Evolutionary conservation across 768 basidiomycete genomes (phyloP).

Genomic region (Astraeus odoratus): DNA sequence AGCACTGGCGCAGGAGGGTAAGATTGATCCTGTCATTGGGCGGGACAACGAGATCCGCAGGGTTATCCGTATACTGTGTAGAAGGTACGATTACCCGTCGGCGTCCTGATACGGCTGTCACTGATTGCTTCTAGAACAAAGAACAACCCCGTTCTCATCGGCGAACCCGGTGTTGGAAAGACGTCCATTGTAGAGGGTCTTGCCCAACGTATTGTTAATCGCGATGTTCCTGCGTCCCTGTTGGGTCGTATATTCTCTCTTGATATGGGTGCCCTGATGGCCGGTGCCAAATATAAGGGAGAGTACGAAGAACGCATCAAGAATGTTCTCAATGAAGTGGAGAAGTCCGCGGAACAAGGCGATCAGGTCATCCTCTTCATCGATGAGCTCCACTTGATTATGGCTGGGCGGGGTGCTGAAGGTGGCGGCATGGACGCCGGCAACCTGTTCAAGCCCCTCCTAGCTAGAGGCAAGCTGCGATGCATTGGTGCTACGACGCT

Average conservation of each 20-base stretch:
- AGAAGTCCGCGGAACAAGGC: slow-evolving; percentile 76
- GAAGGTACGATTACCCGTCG: slow-evolving; percentile 39
- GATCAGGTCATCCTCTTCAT: slow-evolving; percentile 87
- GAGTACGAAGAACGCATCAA: slow-evolving; percentile 98
- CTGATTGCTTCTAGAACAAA: slow-evolving; percentile 59
- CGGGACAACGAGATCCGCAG: slow-evolving; percentile 90
- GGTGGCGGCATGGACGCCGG: slow-evolving; percentile 92
- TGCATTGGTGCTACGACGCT: slow-evolving; percentile 91
- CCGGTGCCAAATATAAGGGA: slow-evolving; percentile 87
- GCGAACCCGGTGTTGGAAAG: slow-evolving; percentile 93
- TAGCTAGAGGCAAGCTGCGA: slow-evolving; percentile 75
- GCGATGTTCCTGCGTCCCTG: slow-evolving; percentile 77
- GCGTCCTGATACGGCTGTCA: background rate
- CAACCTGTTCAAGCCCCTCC: slow-evolving; percentile 86
- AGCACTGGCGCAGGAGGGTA: slow-evolving; percentile 81
- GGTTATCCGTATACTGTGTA: slow-evolving; percentile 73
- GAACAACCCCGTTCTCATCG: slow-evolving; percentile 95
- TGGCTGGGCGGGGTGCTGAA: slow-evolving; percentile 78
- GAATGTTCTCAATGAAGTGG: slow-evolving; percentile 85
- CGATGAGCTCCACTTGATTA: slow-evolving; percentile 91
- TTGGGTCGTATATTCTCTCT: slow-evolving; percentile 75
- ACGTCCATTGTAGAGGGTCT: slow-evolving; percentile 94
- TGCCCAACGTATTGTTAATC: slow-evolving; percentile 90
- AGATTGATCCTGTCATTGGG: slow-evolving; percentile 93
- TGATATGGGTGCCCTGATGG: slow-evolving; percentile 95